Conservation (phyloP, 139 green algal genomes). For the Desmodesmus armatus region DNA sequence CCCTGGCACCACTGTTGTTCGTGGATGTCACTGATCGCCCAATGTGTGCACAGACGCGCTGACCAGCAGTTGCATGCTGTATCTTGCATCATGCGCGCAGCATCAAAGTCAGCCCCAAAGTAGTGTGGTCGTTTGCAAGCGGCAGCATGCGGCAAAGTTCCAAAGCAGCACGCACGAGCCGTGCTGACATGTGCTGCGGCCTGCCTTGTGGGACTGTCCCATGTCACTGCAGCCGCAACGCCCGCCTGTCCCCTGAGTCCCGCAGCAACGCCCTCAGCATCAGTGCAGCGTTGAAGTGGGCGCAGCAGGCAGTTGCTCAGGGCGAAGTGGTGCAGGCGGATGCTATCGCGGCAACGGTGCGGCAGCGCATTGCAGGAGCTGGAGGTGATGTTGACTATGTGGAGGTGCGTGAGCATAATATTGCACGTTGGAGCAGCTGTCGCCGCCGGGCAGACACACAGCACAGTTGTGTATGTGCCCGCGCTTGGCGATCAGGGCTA, state of each 20-base stretch:
- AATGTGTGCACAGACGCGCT: too few species aligned
- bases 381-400: constrained; percentile 92
- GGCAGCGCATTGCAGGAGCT: constrained; percentile 50
- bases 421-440: constrained; percentile 42
- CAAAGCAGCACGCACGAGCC: too few species aligned
- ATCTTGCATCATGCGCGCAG: too few species aligned
- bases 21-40: too few species aligned
- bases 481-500: constrained; percentile 15
- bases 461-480: background rate
- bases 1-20: too few species aligned
- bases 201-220: too few species aligned
- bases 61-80: too few species aligned
- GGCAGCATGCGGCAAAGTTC: too few species aligned
- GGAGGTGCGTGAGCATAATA: constrained; percentile 65
- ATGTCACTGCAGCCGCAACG: constrained; percentile 84
- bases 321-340: background rate
- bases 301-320: constrained; percentile 33
- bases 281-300: constrained; percentile 58
- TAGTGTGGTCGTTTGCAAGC: too few species aligned
- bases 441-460: background rate
- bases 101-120: too few species aligned
- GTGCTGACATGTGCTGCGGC: too few species aligned
- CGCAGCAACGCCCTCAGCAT: constrained; percentile 74
- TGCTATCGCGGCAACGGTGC: constrained; percentile 45
- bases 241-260: constrained; percentile 75